Conservation (phyloP, 352 stramenopile species). For the Globisporangium emineosum region DNA sequence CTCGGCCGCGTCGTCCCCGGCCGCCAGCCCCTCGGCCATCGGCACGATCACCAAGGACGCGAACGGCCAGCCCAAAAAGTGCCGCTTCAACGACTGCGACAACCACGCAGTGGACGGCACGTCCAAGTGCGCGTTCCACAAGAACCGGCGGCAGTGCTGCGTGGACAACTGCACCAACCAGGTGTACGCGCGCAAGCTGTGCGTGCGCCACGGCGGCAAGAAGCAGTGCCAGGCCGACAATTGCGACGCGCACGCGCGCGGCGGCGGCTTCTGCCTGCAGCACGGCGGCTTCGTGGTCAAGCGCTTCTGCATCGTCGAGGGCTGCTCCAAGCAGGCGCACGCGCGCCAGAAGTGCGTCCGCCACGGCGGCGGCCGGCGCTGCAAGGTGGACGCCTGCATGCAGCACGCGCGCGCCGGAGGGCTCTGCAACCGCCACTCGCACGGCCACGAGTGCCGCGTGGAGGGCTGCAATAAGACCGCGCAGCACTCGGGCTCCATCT, state of each 20-base stretch:
- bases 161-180: slow-evolving; percentile 83
- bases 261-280: slow-evolving; percentile 71
- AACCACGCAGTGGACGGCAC: slow-evolving; percentile 69
- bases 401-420: slow-evolving; percentile 69
- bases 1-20: slow-evolving; percentile 3
- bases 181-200: slow-evolving; percentile 80
- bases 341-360: slow-evolving; percentile 75
- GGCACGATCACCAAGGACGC: slow-evolving; percentile 15
- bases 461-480: slow-evolving; percentile 81
- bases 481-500: slow-evolving; percentile 74
- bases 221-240: slow-evolving; percentile 75
- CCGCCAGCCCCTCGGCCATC: neutral
- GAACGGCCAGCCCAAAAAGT: slow-evolving; percentile 52
- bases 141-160: slow-evolving; percentile 79
- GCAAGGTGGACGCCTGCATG: slow-evolving; percentile 72
- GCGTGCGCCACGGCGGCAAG: slow-evolving; percentile 77
- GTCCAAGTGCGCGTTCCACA: slow-evolving; percentile 79
- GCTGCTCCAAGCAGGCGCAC: slow-evolving; percentile 75
- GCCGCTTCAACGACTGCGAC: slow-evolving; percentile 80
- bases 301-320: slow-evolving; percentile 79
- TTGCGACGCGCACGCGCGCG: slow-evolving; percentile 71
- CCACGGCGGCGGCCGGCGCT: slow-evolving; percentile 63
- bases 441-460: slow-evolving; percentile 69
- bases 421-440: slow-evolving; percentile 73
- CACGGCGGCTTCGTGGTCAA: slow-evolving; percentile 82